Conservation (phyloP, 2,329 filamentous ascomycete species). For the Trichoderma arundinaceum region DNA sequence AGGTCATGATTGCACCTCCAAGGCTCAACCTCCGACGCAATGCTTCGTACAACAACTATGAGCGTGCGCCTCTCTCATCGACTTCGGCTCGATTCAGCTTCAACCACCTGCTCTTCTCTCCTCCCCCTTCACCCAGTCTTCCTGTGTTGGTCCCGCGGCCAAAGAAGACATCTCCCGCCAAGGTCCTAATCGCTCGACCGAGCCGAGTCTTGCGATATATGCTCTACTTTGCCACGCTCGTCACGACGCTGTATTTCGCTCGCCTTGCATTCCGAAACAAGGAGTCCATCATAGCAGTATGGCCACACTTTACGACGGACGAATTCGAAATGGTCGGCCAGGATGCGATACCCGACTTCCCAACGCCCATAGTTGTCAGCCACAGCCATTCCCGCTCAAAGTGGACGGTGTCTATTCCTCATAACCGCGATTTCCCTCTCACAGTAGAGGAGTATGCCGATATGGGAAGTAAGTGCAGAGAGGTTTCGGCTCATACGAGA, state of each 20-base stretch:
- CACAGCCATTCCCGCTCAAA: constrained; percentile 68
- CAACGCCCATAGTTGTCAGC: constrained; percentile 72
- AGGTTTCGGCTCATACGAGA: constrained; percentile 65
- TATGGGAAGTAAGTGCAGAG: constrained; percentile 70
- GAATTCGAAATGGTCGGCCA: constrained; percentile 71
- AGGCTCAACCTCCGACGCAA: constrained; percentile 64
- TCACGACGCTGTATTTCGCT: constrained; percentile 58
- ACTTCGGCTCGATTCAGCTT: constrained; percentile 69
- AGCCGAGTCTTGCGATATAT: constrained; percentile 63
- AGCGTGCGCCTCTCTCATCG: constrained; percentile 60
- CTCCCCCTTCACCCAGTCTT: constrained; percentile 73
- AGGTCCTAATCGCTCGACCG: constrained; percentile 55
- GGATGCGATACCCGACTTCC: constrained; percentile 70
- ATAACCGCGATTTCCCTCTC: constrained; percentile 69
- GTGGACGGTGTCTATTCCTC: constrained; percentile 84
- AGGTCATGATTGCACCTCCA: constrained; percentile 60
- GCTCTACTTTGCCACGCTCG: constrained; percentile 58
- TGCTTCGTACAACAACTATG: constrained; percentile 61
- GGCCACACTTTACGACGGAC: constrained; percentile 51
- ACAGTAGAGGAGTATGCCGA: constrained; percentile 68
- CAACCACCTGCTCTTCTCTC: constrained; percentile 69
- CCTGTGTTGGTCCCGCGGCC: constrained; percentile 70
- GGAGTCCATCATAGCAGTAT: constrained; percentile 40
- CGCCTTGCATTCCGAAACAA: constrained; percentile 40
- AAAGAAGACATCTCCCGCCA: constrained; percentile 61